Conservation (phyloP, 2,329 filamentous ascomycete species). For the Cladobotryum protrusum region DNA sequence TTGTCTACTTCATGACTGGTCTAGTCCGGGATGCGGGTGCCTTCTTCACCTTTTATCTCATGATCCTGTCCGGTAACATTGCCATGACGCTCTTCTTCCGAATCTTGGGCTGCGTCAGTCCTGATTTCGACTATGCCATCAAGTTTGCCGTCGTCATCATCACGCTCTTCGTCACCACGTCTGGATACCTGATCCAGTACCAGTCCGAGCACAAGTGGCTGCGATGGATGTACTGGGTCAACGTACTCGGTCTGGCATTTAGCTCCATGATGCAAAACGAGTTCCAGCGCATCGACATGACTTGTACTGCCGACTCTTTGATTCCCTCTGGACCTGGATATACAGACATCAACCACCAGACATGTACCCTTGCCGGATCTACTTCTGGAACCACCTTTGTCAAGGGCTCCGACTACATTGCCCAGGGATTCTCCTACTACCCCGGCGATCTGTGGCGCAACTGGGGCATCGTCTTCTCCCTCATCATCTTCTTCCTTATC, state of each 20-base stretch:
- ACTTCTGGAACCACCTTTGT: conserved; percentile 57
- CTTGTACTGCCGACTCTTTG: conserved; percentile 60
- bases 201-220: conserved; percentile 68
- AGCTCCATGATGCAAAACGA: conserved; percentile 81
- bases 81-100: conserved; percentile 74
- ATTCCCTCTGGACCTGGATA: conserved; percentile 68
- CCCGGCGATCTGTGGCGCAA: conserved; percentile 71
- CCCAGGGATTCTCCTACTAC: conserved; percentile 60
- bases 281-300: conserved; percentile 62
- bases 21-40: conserved; percentile 63
- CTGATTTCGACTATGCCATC: conserved; percentile 79
- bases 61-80: conserved; percentile 63
- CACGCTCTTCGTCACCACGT: conserved; percentile 73
- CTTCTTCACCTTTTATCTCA: conserved; percentile 71
- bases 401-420: conserved; percentile 63
- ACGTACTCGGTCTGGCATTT: conserved; percentile 69
- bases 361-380: conserved; percentile 74
- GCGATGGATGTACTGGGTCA: conserved; percentile 75
- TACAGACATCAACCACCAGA: conserved; percentile 64
- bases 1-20: conserved; percentile 74
- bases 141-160: conserved; percentile 76
- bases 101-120: conserved; percentile 66
- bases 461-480: conserved; percentile 70
- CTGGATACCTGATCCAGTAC: conserved; percentile 79
- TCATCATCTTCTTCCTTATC: conserved; percentile 69